A percentile compares a stretch with the other conserved stretches of the same genome.
phyloP scores from a whole-genome alignment of 2,329 filamentous ascomycete species.

The Phaeosphaeriaceae sp. region DNA sequence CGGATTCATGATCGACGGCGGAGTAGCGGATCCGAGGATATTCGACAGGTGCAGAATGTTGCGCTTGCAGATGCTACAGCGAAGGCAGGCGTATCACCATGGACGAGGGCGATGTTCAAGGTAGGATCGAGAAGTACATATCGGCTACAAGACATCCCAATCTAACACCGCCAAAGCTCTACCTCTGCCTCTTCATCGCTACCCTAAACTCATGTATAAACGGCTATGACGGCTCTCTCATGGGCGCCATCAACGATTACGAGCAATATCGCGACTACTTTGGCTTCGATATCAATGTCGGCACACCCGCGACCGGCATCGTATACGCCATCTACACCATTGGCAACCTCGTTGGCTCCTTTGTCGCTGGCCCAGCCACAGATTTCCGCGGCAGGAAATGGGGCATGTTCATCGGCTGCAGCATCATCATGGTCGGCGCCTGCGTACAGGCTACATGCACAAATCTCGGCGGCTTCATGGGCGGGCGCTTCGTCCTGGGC shows the following conservation, averaged over 20 bases:
- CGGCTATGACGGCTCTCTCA: constrained; percentile 58
- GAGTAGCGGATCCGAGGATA: constrained; percentile 27
- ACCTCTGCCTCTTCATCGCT: constrained; percentile 51
- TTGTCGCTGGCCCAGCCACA: constrained; percentile 53
- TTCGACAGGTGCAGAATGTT: constrained; percentile 50
- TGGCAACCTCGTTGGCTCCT: constrained; percentile 53
- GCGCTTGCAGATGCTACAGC: constrained; percentile 55
- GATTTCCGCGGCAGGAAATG: constrained; percentile 51
- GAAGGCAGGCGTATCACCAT: constrained; percentile 52
- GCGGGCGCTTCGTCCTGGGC: constrained; percentile 68
- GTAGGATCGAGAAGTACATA: constrained; percentile 24
- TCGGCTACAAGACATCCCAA: not conserved
- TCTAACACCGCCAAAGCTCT: constrained; percentile 40
- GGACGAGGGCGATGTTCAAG: constrained; percentile 55
- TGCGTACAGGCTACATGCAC: constrained; percentile 58
- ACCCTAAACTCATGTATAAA: constrained; percentile 57
- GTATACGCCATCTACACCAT: constrained; percentile 59
- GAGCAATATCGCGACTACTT: constrained; percentile 55
- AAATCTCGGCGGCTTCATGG: constrained; percentile 62
- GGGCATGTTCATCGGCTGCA: constrained; percentile 64
- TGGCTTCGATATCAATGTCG: constrained; percentile 47
- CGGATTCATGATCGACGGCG: constrained; percentile 25
- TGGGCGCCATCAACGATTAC: constrained; percentile 58
- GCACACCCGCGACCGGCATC: constrained; percentile 55
- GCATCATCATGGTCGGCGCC: constrained; percentile 60